Conservation (phyloP, 352 stramenopile genomes). For the Phytophthora aleatoria region DNA sequence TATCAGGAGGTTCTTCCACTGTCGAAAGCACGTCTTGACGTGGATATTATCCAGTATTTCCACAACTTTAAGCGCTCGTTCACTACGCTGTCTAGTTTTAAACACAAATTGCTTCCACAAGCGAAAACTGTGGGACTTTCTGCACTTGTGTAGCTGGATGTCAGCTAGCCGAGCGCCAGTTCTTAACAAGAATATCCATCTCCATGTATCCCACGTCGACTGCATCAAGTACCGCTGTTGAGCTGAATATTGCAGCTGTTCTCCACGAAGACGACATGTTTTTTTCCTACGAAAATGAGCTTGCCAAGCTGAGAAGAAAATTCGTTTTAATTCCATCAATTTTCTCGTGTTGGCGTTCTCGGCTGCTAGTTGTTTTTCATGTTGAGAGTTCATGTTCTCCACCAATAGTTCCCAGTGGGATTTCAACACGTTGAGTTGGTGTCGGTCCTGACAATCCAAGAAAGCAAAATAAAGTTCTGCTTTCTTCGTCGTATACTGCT, state of each 20-base stretch:
- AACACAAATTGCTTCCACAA: conserved; percentile 30
- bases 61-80: background rate
- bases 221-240: conserved; percentile 6
- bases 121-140: conserved; percentile 14
- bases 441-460: conserved; percentile 4
- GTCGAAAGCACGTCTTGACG: conserved; percentile 15
- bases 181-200: conserved; percentile 15
- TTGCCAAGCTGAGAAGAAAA: conserved; percentile 19
- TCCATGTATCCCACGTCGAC: conserved; percentile 25
- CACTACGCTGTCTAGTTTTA: conserved; percentile 5
- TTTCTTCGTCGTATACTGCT: background rate
- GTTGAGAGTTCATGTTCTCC: conserved; percentile 10
- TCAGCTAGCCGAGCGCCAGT: conserved; percentile 15
- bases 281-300: background rate
- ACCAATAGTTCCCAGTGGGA: conserved; percentile 21
- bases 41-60: conserved; percentile 18
- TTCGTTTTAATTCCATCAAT: background rate
- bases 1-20: conserved; percentile 22
- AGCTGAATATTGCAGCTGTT: conserved; percentile 8
- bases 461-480: conserved; percentile 1
- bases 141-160: conserved; percentile 13
- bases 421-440: background rate
- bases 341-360: conserved; percentile 1
- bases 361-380: conserved; percentile 14
- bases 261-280: conserved; percentile 12